phyloP scores from a whole-genome alignment of 2,329 filamentous ascomycete genomes.

The Epicoccum sorghinum region DNA sequence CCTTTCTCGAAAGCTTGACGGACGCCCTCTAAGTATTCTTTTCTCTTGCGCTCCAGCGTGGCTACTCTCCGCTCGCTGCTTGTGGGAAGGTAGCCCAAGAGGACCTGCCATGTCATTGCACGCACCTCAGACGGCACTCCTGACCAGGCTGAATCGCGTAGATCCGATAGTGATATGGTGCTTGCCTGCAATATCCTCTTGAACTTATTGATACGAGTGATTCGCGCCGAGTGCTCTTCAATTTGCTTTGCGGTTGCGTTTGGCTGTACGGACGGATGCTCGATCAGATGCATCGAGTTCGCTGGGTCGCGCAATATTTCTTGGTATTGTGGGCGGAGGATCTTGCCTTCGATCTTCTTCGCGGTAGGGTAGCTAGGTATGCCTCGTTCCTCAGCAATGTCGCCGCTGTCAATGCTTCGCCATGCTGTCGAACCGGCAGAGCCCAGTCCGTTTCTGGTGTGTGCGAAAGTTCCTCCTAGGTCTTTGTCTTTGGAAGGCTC shows the following conservation, averaged over 20 bases:
- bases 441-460: constrained; percentile 24
- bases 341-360: constrained; percentile 92
- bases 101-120: constrained; percentile 97
- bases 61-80: constrained; percentile 91
- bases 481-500: constrained; percentile 54
- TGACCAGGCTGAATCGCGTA: constrained; percentile 89
- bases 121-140: constrained; percentile 94
- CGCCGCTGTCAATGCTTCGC: constrained; percentile 80
- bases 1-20: constrained; percentile 67
- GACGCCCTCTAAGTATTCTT: constrained; percentile 95
- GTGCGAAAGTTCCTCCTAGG: constrained; percentile 40
- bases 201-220: constrained; percentile 97
- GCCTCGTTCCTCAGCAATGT: constrained; percentile 90
- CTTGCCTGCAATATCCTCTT: constrained; percentile 93
- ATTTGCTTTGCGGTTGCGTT: constrained; percentile 82
- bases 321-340: constrained; percentile 95
- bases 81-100: constrained; percentile 95
- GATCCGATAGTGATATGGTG: constrained; percentile 81
- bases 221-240: constrained; percentile 84
- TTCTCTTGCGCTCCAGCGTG: constrained; percentile 90
- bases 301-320: constrained; percentile 86
- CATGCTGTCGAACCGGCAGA: constrained; percentile 40
- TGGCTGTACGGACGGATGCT: constrained; percentile 75
- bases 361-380: constrained; percentile 83
- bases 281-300: constrained; percentile 93